Percentiles rank a stretch among this genome's conserved stretches.
phyloP scores from a whole-genome alignment of 352 stramenopile species.

The Phytopythium vexans region DNA sequence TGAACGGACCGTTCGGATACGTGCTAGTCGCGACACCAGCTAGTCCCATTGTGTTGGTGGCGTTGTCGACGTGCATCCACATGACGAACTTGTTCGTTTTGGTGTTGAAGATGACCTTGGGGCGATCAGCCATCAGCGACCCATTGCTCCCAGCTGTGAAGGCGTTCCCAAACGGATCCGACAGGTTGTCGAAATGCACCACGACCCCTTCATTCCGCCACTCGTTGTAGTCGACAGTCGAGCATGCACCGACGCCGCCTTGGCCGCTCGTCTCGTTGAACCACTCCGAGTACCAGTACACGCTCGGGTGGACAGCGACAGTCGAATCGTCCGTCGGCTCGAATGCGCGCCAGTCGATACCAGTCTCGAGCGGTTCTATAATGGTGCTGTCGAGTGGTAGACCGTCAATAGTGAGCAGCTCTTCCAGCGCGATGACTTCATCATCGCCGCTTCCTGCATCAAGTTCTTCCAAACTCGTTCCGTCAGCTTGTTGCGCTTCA shows the following conservation, averaged over 20 bases:
- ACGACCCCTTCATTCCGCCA: constrained; percentile 95
- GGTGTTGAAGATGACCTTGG: constrained; percentile 92
- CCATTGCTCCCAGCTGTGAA: background rate
- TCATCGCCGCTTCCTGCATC: constrained; percentile 22
- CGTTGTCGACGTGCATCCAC: constrained; percentile 95
- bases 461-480: constrained; percentile 33
- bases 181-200: constrained; percentile 93
- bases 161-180: constrained; percentile 74
- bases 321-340: constrained; percentile 8
- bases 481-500: constrained; percentile 41
- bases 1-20: constrained; percentile 92
- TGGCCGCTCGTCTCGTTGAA: constrained; percentile 28
- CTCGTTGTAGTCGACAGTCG: constrained; percentile 87
- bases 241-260: constrained; percentile 91
- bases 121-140: constrained; percentile 68
- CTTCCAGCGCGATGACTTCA: constrained; percentile 48
- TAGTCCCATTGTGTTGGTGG: constrained; percentile 82
- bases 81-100: constrained; percentile 91
- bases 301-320: constrained; percentile 13
- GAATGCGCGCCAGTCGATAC: constrained; percentile 30
- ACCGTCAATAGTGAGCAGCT: constrained; percentile 47
- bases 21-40: constrained; percentile 85
- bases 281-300: constrained; percentile 82
- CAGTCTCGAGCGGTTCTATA: constrained; percentile 52
- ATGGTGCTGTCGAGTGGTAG: constrained; percentile 54